Evolutionary conservation across 345 rosid genomes (phyloP).

Genomic region (Bruguiera parviflora): DNA sequence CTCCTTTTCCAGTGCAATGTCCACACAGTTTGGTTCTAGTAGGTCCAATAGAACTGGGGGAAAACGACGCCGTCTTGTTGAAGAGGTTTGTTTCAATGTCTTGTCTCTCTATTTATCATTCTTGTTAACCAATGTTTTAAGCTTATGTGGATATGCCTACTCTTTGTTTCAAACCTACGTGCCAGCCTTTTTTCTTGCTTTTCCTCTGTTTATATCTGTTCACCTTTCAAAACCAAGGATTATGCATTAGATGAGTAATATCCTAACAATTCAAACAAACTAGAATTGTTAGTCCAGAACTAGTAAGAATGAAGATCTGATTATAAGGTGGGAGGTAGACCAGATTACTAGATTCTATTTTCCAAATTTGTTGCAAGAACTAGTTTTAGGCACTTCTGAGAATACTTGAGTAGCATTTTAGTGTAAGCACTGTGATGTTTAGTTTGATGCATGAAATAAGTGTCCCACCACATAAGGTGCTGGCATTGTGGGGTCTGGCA

Average conservation of each 20-base stretch:
- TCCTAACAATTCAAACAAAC: background rate
- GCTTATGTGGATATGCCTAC: background rate
- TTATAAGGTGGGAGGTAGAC: background rate
- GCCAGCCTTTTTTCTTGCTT: background rate
- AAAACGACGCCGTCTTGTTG: conserved; percentile 74
- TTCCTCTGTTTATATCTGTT: background rate
- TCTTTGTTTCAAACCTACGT: background rate
- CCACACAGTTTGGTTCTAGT: conserved; percentile 59
- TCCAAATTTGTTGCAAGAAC: background rate
- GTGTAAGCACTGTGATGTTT: too few species aligned
- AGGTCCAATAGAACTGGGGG: conserved; percentile 77
- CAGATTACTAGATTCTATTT: background rate
- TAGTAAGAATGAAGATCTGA: background rate
- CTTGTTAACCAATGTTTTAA: background rate
- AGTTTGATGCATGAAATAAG: too few species aligned
- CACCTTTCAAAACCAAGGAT: background rate
- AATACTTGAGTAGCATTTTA: too few species aligned
- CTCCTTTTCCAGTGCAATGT: conserved; percentile 53
- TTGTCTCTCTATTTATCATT: background rate
- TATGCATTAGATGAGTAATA: background rate
- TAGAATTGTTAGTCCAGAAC: too few species aligned
- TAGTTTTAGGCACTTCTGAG: too few species aligned
- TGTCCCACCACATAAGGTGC: too few species aligned
- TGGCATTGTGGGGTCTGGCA: too few species aligned
- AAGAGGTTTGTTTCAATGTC: conserved; percentile 55